Evolutionary conservation across 306 rosid species (phyloP), one percentile per base, ranked within the genome.

Genomic region (Dalbergia cultrata): DNA sequence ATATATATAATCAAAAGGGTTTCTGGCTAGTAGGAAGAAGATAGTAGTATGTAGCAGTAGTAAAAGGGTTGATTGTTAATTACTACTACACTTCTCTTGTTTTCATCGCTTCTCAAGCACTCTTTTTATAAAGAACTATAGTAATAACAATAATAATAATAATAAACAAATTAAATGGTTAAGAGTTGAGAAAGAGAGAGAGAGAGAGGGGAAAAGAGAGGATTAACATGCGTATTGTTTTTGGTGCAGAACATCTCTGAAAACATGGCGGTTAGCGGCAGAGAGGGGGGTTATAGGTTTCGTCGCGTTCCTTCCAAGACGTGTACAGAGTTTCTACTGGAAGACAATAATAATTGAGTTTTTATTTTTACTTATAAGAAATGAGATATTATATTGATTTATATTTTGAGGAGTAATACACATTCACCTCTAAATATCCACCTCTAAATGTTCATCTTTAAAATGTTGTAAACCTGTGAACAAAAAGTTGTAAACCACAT

Each of bases 171-270:
- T 66, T 41, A 39, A 72, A 47, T 50, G 78, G 80, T 61, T 63
- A 68, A 82, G 49, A 37, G 17, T 35, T 22, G 83, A 75, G 71
- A 63, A 77, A 80, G 83, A 80, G 84, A 73, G 90, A 87, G 80
- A 74, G 70, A 53, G 85, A 76, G 78, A 72, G 86, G 60, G 79
- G 59, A 72, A 77, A 88, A 83, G 80, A 33, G 22, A 59, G 80
- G 84, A 89, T 80, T 86, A 91, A 88, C 97, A 95, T 95, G 97
- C 97, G 97, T 91, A 89, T 93, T 87, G 93, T 89, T 91, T 93
- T 89, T 85, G 97, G 97, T 74, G 99, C 89, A 72, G 56, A 78
- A 89, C 81, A 85, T 89, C 97, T 87, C 97, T 93, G 99, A 93
- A 93, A 95, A 91, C 97, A 87, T 90, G 93, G 92, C 81, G 87